Conservation (phyloP, 306 rosid species). For the Vicia faba region DNA sequence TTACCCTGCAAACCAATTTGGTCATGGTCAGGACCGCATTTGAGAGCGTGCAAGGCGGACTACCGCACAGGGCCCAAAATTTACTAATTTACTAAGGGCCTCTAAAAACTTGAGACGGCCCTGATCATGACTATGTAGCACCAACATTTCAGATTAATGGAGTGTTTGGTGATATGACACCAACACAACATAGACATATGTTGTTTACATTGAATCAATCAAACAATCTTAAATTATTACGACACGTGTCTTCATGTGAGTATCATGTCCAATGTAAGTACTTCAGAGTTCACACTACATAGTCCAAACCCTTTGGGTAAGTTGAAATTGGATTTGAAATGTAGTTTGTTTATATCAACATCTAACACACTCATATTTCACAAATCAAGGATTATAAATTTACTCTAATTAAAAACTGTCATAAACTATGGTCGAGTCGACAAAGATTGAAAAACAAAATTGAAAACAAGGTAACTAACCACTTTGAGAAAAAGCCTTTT, state of each 20-base stretch:
- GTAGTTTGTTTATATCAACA: not conserved
- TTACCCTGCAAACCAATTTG: too few species aligned
- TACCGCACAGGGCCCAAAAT: too few species aligned
- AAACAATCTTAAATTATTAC: too few species aligned
- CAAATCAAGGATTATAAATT: too few species aligned
- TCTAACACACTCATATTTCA: not conserved
- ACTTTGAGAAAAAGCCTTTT: constrained; percentile 81
- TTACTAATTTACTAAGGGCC: too few species aligned
- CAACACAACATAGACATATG: not conserved
- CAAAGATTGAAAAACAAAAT: not conserved
- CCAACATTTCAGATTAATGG: not conserved
- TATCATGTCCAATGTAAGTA: not conserved
- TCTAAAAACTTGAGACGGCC: too few species aligned
- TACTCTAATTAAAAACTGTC: too few species aligned
- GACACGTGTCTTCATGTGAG: not conserved
- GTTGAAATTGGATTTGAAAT: not conserved
- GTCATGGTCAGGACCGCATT: too few species aligned
- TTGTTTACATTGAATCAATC: not conserved
- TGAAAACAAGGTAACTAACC: constrained; percentile 44
- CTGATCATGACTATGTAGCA: not conserved
- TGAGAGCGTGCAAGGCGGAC: too few species aligned
- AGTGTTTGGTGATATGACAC: not conserved
- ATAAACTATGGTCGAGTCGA: not conserved
- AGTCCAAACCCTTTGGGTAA: not conserved
- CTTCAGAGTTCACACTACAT: not conserved